phyloP scores from a whole-genome alignment of 1,284 basidiomycete genomes.

The Puccinia triticina region DNA sequence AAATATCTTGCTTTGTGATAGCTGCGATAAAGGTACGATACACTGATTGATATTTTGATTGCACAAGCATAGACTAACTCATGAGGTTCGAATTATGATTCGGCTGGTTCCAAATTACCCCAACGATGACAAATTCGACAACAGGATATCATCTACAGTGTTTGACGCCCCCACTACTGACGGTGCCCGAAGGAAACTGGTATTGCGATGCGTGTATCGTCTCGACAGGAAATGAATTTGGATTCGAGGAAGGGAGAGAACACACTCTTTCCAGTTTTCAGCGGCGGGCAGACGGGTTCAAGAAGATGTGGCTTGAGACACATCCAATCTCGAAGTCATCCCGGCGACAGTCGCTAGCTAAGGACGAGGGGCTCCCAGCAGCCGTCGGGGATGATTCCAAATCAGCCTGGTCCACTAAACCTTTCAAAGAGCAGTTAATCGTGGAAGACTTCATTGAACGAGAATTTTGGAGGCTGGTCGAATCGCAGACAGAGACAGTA shows the following conservation, averaged over 20 bases:
- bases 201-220: constrained; percentile 92
- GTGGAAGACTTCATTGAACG: constrained; percentile 88
- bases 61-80: neutral
- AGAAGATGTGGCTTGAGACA: constrained; percentile 72
- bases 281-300: constrained; percentile 83
- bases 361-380: constrained; percentile 49
- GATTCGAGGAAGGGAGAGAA: constrained; percentile 97
- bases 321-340: constrained; percentile 41
- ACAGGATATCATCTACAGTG: constrained; percentile 89
- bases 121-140: neutral
- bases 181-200: constrained; percentile 85
- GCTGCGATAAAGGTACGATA: constrained; percentile 77
- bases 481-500: constrained; percentile 84
- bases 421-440: constrained; percentile 70
- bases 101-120: neutral
- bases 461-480: constrained; percentile 96
- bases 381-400: constrained; percentile 24
- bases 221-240: constrained; percentile 94
- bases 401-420: constrained; percentile 56
- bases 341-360: constrained; percentile 52
- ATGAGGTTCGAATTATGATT: too few species aligned
- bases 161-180: constrained; percentile 81
- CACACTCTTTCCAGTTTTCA: constrained; percentile 91
- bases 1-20: constrained; percentile 93
- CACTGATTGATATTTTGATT: neutral